Percentiles rank a stretch among this genome's conserved stretches.
These are phyloP conservation scores for Oenanthe javanica DNA, from an alignment of 140 eudicot species.

Conservation along the genomic window DNA sequence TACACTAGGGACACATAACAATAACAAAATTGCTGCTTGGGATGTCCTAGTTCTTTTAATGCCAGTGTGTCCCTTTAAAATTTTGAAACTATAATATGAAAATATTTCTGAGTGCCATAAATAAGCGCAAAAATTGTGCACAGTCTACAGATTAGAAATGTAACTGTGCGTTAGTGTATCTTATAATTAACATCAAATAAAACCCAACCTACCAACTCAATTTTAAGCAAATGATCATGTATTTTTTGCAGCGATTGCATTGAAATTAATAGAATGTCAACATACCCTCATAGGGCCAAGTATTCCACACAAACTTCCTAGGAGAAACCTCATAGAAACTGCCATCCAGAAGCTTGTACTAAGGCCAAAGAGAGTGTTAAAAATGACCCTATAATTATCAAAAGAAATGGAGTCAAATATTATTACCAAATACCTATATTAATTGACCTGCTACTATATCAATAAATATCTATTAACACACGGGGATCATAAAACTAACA, in stretches of 20 bases:
- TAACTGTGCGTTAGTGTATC: not conserved
- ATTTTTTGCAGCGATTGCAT: not conserved
- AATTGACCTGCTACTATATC: not conserved
- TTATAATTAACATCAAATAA: not conserved
- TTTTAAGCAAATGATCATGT: not conserved
- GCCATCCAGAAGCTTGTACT: constrained; percentile 48
- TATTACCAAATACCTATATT: not conserved
- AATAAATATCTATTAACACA: not conserved
- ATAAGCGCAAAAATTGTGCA: not conserved
- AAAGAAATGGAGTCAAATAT: not conserved
- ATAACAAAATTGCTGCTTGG: not conserved
- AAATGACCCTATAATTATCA: constrained; percentile 21
- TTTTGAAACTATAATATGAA: not conserved
- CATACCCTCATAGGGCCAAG: constrained; percentile 46
- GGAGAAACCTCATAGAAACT: constrained; percentile 36
- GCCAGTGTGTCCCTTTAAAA: not conserved
- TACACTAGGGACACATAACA: not conserved
- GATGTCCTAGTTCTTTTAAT: not conserved
- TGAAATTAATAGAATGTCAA: not conserved
- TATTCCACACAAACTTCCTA: constrained; percentile 42
- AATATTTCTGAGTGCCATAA: not conserved
- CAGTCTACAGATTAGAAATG: not conserved
- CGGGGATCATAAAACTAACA: constrained; percentile 21
- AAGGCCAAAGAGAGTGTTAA: constrained; percentile 47
- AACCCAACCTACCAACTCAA: not conserved